Percentiles rank a stretch among this genome's conserved stretches.
phyloP scores from a whole-genome alignment of 768 basidiomycete genomes.

The Nevesoporus exiguus region DNA sequence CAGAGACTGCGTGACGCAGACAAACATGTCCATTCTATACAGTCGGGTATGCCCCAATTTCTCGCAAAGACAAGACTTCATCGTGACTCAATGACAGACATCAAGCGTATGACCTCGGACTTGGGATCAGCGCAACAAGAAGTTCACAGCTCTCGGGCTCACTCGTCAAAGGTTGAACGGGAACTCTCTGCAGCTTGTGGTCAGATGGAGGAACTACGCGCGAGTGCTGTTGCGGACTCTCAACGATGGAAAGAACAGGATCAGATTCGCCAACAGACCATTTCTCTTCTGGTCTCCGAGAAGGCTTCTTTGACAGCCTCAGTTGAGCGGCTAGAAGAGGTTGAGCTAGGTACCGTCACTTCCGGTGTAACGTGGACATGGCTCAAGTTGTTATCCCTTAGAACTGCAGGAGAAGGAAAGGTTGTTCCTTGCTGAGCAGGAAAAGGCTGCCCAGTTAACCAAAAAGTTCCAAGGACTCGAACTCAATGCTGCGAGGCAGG shows the following conservation, averaged over 20 bases:
- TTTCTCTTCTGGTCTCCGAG: constrained; percentile 73
- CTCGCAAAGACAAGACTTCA: constrained; percentile 23
- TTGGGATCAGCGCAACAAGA: constrained; percentile 16
- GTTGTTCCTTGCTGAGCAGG: constrained; percentile 42
- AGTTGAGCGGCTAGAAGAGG: constrained; percentile 52
- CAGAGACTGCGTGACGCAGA: constrained; percentile 8
- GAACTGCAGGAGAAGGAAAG: constrained; percentile 44
- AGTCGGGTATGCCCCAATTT: constrained; percentile 22
- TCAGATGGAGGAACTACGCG: constrained; percentile 19
- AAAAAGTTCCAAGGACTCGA: constrained; percentile 44
- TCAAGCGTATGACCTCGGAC: constrained; percentile 18
- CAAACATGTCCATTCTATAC: constrained; percentile 14
- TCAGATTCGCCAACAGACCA: constrained; percentile 67
- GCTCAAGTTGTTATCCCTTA: constrained; percentile 20
- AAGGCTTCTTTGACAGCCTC: constrained; percentile 59
- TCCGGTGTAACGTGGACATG: neutral
- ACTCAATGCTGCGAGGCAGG: constrained; percentile 35
- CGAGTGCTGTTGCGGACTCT: constrained; percentile 11
- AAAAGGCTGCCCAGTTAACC: constrained; percentile 38
- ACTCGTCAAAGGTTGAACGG: constrained; percentile 15
- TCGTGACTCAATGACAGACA: constrained; percentile 22
- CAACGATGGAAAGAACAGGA: constrained; percentile 31
- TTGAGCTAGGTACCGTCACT: constrained; percentile 57
- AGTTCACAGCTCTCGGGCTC: constrained; percentile 6
- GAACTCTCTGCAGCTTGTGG: constrained; percentile 19